Evolutionary conservation across 2,329 filamentous ascomycete species (phyloP).

Genomic region (Myriangium duriaei): DNA sequence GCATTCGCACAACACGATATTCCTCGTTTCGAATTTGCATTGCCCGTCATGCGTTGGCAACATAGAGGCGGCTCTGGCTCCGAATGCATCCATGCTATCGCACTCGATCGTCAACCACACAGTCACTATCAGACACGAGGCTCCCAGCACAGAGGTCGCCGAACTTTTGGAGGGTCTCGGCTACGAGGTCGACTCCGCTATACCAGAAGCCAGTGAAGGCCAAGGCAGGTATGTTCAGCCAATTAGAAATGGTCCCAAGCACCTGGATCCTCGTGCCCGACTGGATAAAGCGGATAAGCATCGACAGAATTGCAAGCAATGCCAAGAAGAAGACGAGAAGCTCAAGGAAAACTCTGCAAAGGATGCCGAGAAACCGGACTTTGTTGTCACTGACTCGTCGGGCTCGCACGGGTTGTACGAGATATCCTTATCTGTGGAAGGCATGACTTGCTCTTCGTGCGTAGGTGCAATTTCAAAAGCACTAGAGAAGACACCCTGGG

Average conservation of each 20-base stretch:
- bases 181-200: conserved; percentile 2
- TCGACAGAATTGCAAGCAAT: conserved; percentile 11
- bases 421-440: conserved; percentile 35
- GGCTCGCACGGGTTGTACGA: conserved; percentile 1
- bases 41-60: conserved; percentile 60
- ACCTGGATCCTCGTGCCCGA: conserved; percentile 1
- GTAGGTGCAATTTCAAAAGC: conserved; percentile 37
- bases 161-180: conserved; percentile 35
- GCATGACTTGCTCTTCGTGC: conserved; percentile 48
- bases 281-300: conserved; percentile 9
- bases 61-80: conserved; percentile 47
- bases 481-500: conserved; percentile 33
- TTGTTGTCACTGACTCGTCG: conserved; percentile 1
- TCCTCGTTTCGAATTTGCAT: conserved; percentile 63
- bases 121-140: conserved; percentile 47
- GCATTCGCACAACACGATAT: conserved; percentile 35
- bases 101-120: conserved; percentile 60
- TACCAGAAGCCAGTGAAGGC: conserved; percentile 1
- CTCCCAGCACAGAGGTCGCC: conserved; percentile 29
- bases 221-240: background rate
- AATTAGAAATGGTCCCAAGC: background rate
- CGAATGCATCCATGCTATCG: conserved; percentile 46
- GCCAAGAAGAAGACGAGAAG: conserved; percentile 4
- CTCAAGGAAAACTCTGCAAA: background rate
- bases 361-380: background rate